A percentile compares a stretch with the other conserved stretches of the same genome.
phyloP scores from a whole-genome alignment of 305 asterid genomes.

The Fraxinus sp. region DNA sequence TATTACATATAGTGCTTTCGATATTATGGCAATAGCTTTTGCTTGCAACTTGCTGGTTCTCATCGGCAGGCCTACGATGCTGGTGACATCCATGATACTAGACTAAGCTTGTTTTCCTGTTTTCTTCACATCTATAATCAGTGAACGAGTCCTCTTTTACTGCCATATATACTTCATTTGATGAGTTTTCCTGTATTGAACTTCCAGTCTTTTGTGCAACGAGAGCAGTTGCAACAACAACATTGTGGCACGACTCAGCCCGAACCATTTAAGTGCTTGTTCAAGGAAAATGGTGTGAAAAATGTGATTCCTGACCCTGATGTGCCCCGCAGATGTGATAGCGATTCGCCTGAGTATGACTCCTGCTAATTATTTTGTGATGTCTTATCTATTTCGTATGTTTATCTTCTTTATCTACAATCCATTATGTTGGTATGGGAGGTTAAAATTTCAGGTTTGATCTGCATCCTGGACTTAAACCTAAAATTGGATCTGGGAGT shows the following conservation, averaged over 20 bases:
- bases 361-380: slow-evolving; percentile 24
- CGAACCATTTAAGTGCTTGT: slow-evolving; percentile 48
- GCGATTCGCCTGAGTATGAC: slow-evolving; percentile 76
- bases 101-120: neutral
- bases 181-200: slow-evolving; percentile 29
- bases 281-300: slow-evolving; percentile 61
- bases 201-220: slow-evolving; percentile 67
- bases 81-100: neutral
- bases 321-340: slow-evolving; percentile 80
- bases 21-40: slow-evolving; percentile 1
- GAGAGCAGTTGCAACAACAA: slow-evolving; percentile 73
- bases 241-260: slow-evolving; percentile 50
- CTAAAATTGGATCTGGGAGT: slow-evolving; percentile 82
- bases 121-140: slow-evolving; percentile 13
- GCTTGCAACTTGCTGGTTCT: slow-evolving; percentile 10
- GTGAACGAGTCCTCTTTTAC: neutral
- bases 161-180: slow-evolving; percentile 16
- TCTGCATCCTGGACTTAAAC: slow-evolving; percentile 62
- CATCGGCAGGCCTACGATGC: neutral
- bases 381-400: slow-evolving; percentile 8
- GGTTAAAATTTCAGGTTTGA: slow-evolving; percentile 66
- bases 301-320: slow-evolving; percentile 80
- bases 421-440: slow-evolving; percentile 16
- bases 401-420: slow-evolving; percentile 20
- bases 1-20: slow-evolving; percentile 7